Evolutionary conservation across 1,284 basidiomycete genomes (phyloP).

Genomic region (Cutaneotrichosporon sp.): DNA sequence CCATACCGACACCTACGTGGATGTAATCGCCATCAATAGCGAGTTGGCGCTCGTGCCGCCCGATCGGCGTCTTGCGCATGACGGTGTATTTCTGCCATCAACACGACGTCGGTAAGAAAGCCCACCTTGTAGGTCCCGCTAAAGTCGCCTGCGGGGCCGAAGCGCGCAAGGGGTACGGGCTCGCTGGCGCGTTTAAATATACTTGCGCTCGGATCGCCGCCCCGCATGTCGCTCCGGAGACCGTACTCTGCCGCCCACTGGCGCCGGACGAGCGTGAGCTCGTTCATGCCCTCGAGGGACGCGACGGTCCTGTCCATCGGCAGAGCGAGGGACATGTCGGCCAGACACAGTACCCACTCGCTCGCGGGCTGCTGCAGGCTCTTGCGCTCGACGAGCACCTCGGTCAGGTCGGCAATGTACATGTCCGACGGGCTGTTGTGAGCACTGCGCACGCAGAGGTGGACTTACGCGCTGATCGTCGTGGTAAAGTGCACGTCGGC

Average conservation of each 20-base stretch:
- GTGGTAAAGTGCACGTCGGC: constrained; percentile 77
- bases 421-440: constrained; percentile 72
- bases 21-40: constrained; percentile 95
- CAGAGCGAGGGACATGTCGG: constrained; percentile 73
- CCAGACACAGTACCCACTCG: constrained; percentile 76
- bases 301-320: constrained; percentile 94
- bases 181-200: constrained; percentile 84
- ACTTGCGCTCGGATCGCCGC: constrained; percentile 85
- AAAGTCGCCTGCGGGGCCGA: constrained; percentile 57
- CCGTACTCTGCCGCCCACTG: constrained; percentile 62
- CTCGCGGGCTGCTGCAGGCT: constrained; percentile 66
- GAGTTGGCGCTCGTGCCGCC: constrained; percentile 81
- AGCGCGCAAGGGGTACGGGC: constrained; percentile 53
- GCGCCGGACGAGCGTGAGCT: constrained; percentile 76
- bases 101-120: not conserved
- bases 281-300: constrained; percentile 76
- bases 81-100: constrained; percentile 73
- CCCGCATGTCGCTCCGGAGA: constrained; percentile 48
- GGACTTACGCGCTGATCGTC: constrained; percentile 75
- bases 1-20: constrained; percentile 58
- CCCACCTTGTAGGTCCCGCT: constrained; percentile 67
- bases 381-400: constrained; percentile 67
- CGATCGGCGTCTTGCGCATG: constrained; percentile 89
- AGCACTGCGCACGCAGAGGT: not conserved
- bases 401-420: constrained; percentile 94